Evolutionary conservation across 208 protist species (phyloP).

Genomic region (Lotmaria passim): DNA sequence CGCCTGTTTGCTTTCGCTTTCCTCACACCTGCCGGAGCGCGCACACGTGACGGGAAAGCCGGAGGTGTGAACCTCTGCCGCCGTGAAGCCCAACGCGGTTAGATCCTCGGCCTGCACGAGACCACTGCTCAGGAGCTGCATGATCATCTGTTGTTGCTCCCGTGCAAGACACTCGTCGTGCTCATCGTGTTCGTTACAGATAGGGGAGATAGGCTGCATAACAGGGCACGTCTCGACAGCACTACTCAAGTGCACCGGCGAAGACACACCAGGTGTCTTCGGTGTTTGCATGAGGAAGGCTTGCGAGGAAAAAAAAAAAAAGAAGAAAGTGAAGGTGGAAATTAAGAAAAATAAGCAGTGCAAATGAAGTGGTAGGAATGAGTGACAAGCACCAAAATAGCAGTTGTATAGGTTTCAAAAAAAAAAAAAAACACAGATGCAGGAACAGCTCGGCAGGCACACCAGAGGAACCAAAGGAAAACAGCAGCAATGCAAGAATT

Average conservation of each 20-base stretch:
- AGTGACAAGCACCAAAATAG: too few relatives aligned
- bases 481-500: too few relatives aligned
- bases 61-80: slow-evolving; percentile 29
- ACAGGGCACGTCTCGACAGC: neutral
- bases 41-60: neutral
- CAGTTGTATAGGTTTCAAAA: too few relatives aligned
- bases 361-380: too few relatives aligned
- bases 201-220: neutral
- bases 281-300: neutral
- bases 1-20: neutral
- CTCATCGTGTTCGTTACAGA: neutral
- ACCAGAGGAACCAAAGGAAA: too few relatives aligned
- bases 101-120: slow-evolving; percentile 39
- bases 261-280: neutral
- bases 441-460: too few relatives aligned
- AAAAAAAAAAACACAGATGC: too few relatives aligned
- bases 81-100: slow-evolving; percentile 39
- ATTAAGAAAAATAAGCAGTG: too few relatives aligned
- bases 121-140: slow-evolving; percentile 33
- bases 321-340: too few relatives aligned
- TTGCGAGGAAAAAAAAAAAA: neutral
- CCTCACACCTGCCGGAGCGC: neutral
- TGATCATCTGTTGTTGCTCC: slow-evolving; percentile 39
- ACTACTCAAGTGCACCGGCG: neutral
- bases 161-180: slow-evolving; percentile 5